These are phyloP conservation scores for Lipomyces spencermartinsiae DNA, from an alignment of 805 yeast species.

Conservation along the genomic window DNA sequence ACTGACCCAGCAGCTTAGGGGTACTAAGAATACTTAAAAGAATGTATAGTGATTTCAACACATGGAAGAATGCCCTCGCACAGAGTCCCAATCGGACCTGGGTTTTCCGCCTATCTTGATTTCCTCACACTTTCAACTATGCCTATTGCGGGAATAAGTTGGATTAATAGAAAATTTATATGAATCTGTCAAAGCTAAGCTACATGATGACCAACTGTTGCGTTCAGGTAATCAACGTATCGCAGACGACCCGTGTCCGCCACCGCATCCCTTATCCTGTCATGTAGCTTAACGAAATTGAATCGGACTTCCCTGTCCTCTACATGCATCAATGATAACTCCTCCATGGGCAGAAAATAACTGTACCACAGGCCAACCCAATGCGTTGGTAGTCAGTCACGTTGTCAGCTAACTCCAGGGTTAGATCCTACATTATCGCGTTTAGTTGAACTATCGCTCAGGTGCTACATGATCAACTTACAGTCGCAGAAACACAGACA, in stretches of 20 bases:
- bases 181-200: not conserved
- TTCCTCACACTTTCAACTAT: no score
- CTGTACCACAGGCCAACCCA: conserved; percentile 1
- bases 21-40: no score
- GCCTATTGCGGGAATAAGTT: no score
- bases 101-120: no score
- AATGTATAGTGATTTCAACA: no score
- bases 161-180: not conserved
- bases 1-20: no score
- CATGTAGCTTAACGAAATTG: not conserved
- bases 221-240: not conserved
- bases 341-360: not conserved
- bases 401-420: not conserved
- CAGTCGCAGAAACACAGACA: not conserved
- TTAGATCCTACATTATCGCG: not conserved
- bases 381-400: conserved; percentile 1
- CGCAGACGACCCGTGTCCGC: not conserved
- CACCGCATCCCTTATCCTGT: not conserved
- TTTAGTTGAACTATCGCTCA: not conserved
- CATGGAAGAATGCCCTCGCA: no score
- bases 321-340: not conserved
- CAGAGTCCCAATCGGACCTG: no score
- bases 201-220: not conserved
- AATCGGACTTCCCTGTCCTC: not conserved
- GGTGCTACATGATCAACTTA: not conserved